Conservation (phyloP, 139 green algal genomes). For the Desmodesmus armatus region DNA sequence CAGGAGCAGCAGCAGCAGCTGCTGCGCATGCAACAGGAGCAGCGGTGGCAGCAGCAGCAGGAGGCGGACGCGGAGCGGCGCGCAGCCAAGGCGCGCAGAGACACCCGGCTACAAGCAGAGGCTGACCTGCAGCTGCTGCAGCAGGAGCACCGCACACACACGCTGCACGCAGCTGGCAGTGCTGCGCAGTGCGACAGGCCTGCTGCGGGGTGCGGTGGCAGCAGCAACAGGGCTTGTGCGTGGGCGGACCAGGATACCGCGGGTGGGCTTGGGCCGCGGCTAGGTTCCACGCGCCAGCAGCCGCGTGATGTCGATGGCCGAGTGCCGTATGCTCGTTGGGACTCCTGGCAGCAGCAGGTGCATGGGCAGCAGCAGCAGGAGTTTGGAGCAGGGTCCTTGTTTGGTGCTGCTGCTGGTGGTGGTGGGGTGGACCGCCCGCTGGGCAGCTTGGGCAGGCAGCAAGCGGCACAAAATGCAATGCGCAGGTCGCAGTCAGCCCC, state of each 20-base stretch:
- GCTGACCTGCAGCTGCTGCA: background rate
- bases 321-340: background rate
- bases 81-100: too few species aligned
- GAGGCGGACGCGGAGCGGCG: background rate
- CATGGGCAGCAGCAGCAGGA: slow-evolving; percentile 6
- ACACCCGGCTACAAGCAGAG: background rate
- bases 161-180: background rate
- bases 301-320: background rate
- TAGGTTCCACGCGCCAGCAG: background rate
- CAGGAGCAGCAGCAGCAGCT: background rate
- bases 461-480: background rate
- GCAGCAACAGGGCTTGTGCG: background rate
- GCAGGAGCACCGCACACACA: background rate
- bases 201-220: background rate
- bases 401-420: too few species aligned
- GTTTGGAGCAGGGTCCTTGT: too few species aligned
- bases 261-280: background rate
- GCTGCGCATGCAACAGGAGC: background rate
- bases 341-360: background rate
- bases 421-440: too few species aligned
- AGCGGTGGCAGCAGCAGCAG: background rate
- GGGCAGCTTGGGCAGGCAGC: background rate
- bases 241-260: background rate
- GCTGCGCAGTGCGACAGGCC: background rate
- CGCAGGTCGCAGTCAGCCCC: background rate